Percentiles rank a stretch among this genome's conserved stretches.
Evolutionary conservation across 805 yeast species (phyloP).

Genomic region (Cyberlindnera bimundalis): DNA sequence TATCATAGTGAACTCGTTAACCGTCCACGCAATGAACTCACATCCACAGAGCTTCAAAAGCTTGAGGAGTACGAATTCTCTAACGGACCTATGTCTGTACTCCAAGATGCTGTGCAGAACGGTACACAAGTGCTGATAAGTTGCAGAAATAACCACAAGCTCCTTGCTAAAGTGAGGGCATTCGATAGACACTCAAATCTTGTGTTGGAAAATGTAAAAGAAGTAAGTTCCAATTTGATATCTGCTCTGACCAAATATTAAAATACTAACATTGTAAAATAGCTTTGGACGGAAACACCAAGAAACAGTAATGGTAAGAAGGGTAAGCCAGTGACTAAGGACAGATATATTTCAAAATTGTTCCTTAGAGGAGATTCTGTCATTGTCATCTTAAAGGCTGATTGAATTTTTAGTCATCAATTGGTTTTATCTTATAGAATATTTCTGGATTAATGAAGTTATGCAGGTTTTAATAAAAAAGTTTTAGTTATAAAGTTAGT

Average conservation of each 20-base stretch:
- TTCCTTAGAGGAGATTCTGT: constrained; percentile 96
- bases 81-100: constrained; percentile 86
- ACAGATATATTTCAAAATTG: constrained; percentile 83
- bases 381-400: constrained; percentile 65
- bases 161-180: constrained; percentile 86
- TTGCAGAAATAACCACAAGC: constrained; percentile 88
- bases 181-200: constrained; percentile 95
- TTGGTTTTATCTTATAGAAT: neutral
- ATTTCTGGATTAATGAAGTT: constrained; percentile 5
- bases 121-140: constrained; percentile 81
- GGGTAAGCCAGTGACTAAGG: constrained; percentile 61
- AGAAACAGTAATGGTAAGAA: constrained; percentile 65
- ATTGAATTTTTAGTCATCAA: constrained; percentile 1
- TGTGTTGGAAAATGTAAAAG: constrained; percentile 89
- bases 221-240: constrained; percentile 28
- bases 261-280: neutral
- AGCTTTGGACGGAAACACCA: constrained; percentile 62
- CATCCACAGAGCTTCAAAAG: constrained; percentile 72
- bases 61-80: constrained; percentile 87
- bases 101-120: constrained; percentile 76
- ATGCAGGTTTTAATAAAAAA: constrained; percentile 3
- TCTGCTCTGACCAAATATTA: neutral
- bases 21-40: constrained; percentile 74
- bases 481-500: neutral
- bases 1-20: constrained; percentile 56